Evolutionary conservation across 129 eudicot species (phyloP).

Genomic region (Deinandra increscens): DNA sequence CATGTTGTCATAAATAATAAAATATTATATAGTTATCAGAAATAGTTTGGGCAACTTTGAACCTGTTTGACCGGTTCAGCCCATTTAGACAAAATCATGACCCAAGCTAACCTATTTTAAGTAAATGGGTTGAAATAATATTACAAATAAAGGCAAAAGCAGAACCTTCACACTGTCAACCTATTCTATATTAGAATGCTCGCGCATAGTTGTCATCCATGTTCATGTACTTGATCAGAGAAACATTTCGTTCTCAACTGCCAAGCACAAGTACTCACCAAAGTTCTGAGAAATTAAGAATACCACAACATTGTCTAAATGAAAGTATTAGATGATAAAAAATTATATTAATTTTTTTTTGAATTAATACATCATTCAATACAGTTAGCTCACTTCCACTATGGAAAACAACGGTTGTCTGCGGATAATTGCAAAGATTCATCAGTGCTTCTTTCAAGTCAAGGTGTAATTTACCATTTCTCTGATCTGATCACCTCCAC

Average conservation of each 20-base stretch:
- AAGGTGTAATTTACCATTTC: conserved; percentile 94
- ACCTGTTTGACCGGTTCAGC: no score
- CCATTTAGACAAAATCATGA: no score
- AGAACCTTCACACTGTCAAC: conserved; percentile 82
- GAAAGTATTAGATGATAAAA: neutral
- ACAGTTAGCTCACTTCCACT: conserved; percentile 84
- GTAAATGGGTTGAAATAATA: no score
- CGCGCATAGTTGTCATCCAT: conserved; percentile 99
- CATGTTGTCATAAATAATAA: conserved; percentile 91
- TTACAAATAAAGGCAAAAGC: no score
- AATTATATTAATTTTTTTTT: neutral
- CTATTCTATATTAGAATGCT: conserved; percentile 94
- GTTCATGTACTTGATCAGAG: conserved; percentile 69
- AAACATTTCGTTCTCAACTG: conserved; percentile 97
- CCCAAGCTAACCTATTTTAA: no score
- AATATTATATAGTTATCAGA: conserved; percentile 8
- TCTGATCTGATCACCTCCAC: conserved; percentile 88
- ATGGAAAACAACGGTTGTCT: conserved; percentile 78
- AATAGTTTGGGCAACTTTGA: no score
- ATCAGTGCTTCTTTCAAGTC: conserved; percentile 59
- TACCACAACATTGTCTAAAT: conserved; percentile 7
- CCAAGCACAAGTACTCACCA: conserved; percentile 83
- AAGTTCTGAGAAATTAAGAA: conserved; percentile 58
- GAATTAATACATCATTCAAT: conserved; percentile 61
- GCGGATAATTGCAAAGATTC: conserved; percentile 65